Conservation (phyloP, 371 early-diverging fungal genomes). For the Zychaea mexicana region DNA sequence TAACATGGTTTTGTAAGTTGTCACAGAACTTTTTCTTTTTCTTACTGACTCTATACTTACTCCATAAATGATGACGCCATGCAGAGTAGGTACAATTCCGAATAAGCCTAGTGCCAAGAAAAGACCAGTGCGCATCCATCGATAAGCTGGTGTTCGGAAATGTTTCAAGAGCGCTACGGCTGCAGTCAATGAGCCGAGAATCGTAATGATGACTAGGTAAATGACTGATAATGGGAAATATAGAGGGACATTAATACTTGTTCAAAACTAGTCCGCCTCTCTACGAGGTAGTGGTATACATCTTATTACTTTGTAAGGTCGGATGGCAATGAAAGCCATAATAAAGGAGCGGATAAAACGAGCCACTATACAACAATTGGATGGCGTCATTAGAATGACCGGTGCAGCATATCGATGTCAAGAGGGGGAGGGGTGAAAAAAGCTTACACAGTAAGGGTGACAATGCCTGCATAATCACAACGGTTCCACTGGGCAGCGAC, state of each 20-base stretch:
- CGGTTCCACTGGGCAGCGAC: slow-evolving; percentile 74
- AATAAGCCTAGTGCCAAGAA: slow-evolving; percentile 83
- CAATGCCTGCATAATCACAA: slow-evolving; percentile 94
- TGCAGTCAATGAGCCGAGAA: slow-evolving; percentile 33
- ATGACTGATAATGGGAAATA: slow-evolving; percentile 2
- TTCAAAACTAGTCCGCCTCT: background rate
- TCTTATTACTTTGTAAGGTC: slow-evolving; percentile 31
- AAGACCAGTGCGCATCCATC: slow-evolving; percentile 75
- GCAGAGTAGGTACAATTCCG: slow-evolving; percentile 77
- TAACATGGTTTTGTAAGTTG: too few relatives aligned
- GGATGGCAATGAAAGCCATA: slow-evolving; percentile 59
- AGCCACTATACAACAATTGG: too few relatives aligned
- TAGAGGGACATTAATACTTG: background rate
- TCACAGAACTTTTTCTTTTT: too few relatives aligned
- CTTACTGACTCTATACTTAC: too few relatives aligned
- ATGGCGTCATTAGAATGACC: too few relatives aligned
- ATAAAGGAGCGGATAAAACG: slow-evolving; percentile 75
- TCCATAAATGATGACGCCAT: slow-evolving; percentile 71
- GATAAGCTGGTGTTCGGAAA: slow-evolving; percentile 76
- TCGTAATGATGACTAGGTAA: slow-evolving; percentile 13
- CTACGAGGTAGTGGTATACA: too few relatives aligned
- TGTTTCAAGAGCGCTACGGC: slow-evolving; percentile 59
- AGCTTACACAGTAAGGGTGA: slow-evolving; percentile 78
- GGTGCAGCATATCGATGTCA: too few relatives aligned
- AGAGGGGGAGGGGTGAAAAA: background rate